phyloP scores from a whole-genome alignment of 306 rosid genomes.

The Mimosa pudica region DNA sequence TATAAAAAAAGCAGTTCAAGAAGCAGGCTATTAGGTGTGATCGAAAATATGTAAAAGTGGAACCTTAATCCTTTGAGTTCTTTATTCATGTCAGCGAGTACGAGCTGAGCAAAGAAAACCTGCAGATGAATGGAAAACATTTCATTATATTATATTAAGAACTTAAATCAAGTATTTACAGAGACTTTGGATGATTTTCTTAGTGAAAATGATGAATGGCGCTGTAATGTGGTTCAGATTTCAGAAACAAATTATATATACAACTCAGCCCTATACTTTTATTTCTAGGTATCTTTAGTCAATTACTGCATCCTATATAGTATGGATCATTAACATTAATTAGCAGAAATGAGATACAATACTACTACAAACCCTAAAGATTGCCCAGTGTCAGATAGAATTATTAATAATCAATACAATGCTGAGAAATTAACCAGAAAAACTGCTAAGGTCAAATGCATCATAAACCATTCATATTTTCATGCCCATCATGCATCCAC shows the following conservation, averaged over 20 bases:
- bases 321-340: background rate
- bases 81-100: slow-evolving; percentile 95
- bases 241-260: background rate
- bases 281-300: background rate
- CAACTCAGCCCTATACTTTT: background rate
- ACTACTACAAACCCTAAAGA: background rate
- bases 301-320: background rate
- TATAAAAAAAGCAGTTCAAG: slow-evolving; percentile 28
- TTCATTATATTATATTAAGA: slow-evolving; percentile 24
- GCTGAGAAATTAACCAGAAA: background rate
- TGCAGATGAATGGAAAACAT: slow-evolving; percentile 50
- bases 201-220: background rate
- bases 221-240: background rate
- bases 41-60: slow-evolving; percentile 26
- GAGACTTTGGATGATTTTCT: slow-evolving; percentile 21
- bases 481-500: slow-evolving; percentile 20
- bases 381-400: background rate
- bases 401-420: background rate
- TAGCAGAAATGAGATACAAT: background rate
- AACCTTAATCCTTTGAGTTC: slow-evolving; percentile 98
- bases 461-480: slow-evolving; percentile 19
- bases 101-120: slow-evolving; percentile 98
- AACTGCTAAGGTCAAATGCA: background rate
- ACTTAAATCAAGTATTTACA: slow-evolving; percentile 24
- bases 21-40: background rate